Evolutionary conservation across 129 eudicot species (phyloP), one percentile per base, ranked within the genome.

Genomic region (Centella asiatica): DNA sequence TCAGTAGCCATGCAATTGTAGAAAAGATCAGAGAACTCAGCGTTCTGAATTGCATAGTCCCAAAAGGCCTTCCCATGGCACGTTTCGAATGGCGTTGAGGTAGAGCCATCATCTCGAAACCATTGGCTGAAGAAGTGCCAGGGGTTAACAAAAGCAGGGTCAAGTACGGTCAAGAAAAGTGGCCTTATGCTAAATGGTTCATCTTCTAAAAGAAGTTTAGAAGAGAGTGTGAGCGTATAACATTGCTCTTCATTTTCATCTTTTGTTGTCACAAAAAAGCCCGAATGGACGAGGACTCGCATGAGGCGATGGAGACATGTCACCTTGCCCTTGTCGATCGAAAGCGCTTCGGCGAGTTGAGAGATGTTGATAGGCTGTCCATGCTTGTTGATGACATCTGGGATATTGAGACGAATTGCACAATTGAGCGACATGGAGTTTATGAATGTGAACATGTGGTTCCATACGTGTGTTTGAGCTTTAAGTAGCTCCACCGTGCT

Each of bases 1-100:
- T 74, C 77, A 32, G 72, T 74, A 4, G 75, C 77, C 85, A 80
- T 80, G 6, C 45, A 73, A 18, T 64, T 72, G 24, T 75, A 71
- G 14, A 80, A 58, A 6, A 44, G 8, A 12, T 14, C 26, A 26
- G 50, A 56, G 20, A 71, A 28, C 47, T 13, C 47, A 5, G 67
- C 63, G 4, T 74, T 77, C 1, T 47, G 27, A 25, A 28, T 59
- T 15, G 51, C 45, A 24, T 44, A 19, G 20, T 74, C 80, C 58
- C 62, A 79, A 5, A 79, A 2, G 5, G 37, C n/a, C 67, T 18
- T 71, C 60, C 77, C 77, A 10, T 79, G 64, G 24, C 64, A 18
- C 8, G 68, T 79, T 0, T 19, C 53, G 48, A 79, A 79, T 5
- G 80, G 60, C 0, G 65, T 6, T 1, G n/a, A n/a, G n/a, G n/a